Base-by-base conservation (phyloP, 2,329 filamentous ascomycete species). In the Chaetomiaceae sp. region DNA sequence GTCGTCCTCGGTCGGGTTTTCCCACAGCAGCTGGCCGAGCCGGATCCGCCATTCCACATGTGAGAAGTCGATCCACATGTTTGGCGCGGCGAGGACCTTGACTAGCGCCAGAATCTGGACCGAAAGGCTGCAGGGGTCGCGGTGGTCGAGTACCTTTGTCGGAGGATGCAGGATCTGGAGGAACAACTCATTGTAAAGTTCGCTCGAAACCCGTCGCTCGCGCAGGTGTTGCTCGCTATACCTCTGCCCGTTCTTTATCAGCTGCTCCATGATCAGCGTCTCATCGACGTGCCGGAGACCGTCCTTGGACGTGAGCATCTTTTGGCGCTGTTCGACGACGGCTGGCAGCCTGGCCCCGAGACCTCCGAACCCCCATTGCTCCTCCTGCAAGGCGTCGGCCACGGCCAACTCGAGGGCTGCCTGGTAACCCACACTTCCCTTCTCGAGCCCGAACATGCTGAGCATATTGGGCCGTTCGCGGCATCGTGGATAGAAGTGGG, bases 41-140 rank as follows among this genome's bases (percentile, higher is more conserved):
- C 85, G 76, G 53, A 90, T 85, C 33, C 86, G 78, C 85, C 85
- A 89, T 64, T 89, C 86, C 6, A 89, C 82, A 29, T 84, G 76
- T 18, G 84, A 86, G 59, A 90, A 86, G 67, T 90, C 85, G 47
- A 86, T 78, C 86, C 86, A 90, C 41, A 87, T 79, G 51, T 85
- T 84, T 49, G 82, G 76, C 7, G 80, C 71, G 0, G 78, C 80
- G 40, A 90, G 74, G 9, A 86, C 79, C 64, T 82, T 82, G 41
- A 89, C 75, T 16, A 90, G 70, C 4, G 82, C 79, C 59, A 84
- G 76, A 51, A 89, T 88, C 64, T 90, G 86, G 32, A 87, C 82
- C 38, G 84, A 77, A 18, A 90, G 71, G 49, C 85, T 80, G 62
- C 81, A 79, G 4, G 79, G 80, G 61, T 85, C 78, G 27, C 75